Base-by-base conservation (phyloP, 495 filamentous ascomycete species). In the Xylaria cubensis region DNA sequence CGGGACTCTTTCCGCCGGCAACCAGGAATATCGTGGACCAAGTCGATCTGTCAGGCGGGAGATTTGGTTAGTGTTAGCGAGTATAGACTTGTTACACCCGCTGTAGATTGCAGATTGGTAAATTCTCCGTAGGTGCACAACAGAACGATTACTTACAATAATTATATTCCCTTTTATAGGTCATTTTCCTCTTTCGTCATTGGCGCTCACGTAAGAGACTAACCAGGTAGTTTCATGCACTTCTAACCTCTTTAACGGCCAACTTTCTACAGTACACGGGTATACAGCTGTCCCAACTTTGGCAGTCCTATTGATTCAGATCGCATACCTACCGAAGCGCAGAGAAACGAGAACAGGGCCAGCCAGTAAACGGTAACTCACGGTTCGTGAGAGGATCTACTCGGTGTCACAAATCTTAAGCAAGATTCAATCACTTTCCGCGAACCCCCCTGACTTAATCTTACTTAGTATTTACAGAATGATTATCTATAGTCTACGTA, bases 141-240 rank as follows among this genome's bases (percentile, higher is more conserved):
- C 24, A 32, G 29, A 32, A 56, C 29, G 26, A 26, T 17, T 32
- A 13, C 10, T 13, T 12, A 39, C 36, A 39, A 6, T 39, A 53
- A 12, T 32, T 17, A 26, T 15, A 51, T 51, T 51, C n/a, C 34
- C 8, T 51, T 1, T 24, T 7, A 41, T 41, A 42, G 39, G 39
- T 42, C 39, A 51, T 51, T 21, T 51, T 51, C n/a, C 21, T 21
- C n/a, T 51, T 51, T 21, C 21, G n/a, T 7, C 4, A 15, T 3
- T 56, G 53, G 10, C 26, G 53, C 53, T 56, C 53, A 56, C 53
- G 26, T 56, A 56, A 56, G 53, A 56, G 12, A 32, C 26, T 17
- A 10, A 56, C 17, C 15, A 17, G 53, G 53, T 26, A 56, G 26
- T 32, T 29, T 4, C 53, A 56, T 32, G 26, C 53, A 17, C 17